Base-by-base conservation (phyloP, 257 asterid species). In the Solanum rostratum region DNA sequence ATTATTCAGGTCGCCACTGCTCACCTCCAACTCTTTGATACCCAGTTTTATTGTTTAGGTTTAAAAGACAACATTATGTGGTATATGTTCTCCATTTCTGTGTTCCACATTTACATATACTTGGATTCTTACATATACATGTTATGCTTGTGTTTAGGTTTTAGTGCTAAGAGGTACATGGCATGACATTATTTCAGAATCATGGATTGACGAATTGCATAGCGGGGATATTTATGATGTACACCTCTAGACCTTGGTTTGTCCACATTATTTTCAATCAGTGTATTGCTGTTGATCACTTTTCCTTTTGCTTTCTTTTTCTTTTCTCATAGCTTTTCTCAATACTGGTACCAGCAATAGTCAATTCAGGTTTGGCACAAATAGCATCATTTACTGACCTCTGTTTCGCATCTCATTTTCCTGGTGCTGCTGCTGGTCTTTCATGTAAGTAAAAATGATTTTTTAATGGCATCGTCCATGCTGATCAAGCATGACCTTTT, bases 371-470 rank as follows among this genome's bases (percentile, higher is more conserved):
- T 57, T 85, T 89, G 86, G 89, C 86, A 50, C 92, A 89, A 76
- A 88, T 89, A 84, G 92, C 91, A 79, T 89, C 91, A 85, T 89
- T 86, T 73, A 89, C 91, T 19, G 92, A 90, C 85, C 91, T 90
- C 54, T 89, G 81, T 85, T 89, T 89, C 49, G 92, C 92, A 76
- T 90, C 93, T 70, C 85, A 81, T 52, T 71, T 89, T 68, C 88
- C 90, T 49, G 93, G 90, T 83, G 92, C 91, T 84, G 90, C 88
- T 54, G 90, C 88, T 20, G 87, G 91, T 80, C 92, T 90, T 85
- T 90, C 93, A 84, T 90, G 93, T 89, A 86, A 82, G 91, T 88
- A 46, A 20, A 30, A 80, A 69, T 6, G 3, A 73, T 63, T 57
- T 12, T 49, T 12, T 84, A 20, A 29, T 68, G 69, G 13, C 39